Evolutionary conservation across 2,329 filamentous ascomycete species (phyloP).

Genomic region (Dryadomyces quercus-mongolicae): DNA sequence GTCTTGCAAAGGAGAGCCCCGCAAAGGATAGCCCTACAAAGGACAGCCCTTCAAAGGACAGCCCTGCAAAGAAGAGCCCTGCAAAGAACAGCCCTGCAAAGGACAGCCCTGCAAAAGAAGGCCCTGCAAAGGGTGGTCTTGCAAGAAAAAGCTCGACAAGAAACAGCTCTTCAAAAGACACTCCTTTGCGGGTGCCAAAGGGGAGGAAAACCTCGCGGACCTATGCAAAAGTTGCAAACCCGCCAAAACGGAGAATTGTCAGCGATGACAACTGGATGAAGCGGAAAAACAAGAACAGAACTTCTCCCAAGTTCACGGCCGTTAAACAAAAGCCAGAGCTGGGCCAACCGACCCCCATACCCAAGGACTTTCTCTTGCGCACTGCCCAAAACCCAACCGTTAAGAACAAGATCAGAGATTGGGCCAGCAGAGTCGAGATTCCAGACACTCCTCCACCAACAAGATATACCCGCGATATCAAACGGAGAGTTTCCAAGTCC

Average conservation of each 20-base stretch:
- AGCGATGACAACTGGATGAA: slow-evolving; percentile 87
- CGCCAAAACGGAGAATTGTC: slow-evolving; percentile 83
- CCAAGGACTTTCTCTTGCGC: slow-evolving; percentile 44
- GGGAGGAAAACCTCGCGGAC: slow-evolving; percentile 16
- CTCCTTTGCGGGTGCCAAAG: not conserved
- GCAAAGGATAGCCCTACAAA: not conserved
- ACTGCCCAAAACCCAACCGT: slow-evolving; percentile 42
- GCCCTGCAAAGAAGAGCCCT: not conserved
- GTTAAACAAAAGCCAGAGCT: slow-evolving; percentile 18
- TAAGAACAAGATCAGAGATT: slow-evolving; percentile 48
- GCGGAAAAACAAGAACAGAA: slow-evolving; percentile 36
- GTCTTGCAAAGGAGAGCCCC: not conserved
- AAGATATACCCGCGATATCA: not conserved
- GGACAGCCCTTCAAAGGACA: not conserved
- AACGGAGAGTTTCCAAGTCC: slow-evolving; percentile 6
- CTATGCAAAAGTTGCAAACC: slow-evolving; percentile 33
- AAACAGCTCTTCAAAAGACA: not conserved
- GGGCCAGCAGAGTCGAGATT: slow-evolving; percentile 44
- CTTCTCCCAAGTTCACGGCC: slow-evolving; percentile 19
- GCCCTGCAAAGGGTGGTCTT: not conserved
- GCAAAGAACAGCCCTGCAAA: not conserved
- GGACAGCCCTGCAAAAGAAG: not conserved
- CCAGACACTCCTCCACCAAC: slow-evolving; percentile 25
- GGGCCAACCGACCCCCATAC: slow-evolving; percentile 29
- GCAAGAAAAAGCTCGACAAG: too few species aligned